phyloP scores from a whole-genome alignment of 768 basidiomycete species.

The Tulasnella sp. region DNA sequence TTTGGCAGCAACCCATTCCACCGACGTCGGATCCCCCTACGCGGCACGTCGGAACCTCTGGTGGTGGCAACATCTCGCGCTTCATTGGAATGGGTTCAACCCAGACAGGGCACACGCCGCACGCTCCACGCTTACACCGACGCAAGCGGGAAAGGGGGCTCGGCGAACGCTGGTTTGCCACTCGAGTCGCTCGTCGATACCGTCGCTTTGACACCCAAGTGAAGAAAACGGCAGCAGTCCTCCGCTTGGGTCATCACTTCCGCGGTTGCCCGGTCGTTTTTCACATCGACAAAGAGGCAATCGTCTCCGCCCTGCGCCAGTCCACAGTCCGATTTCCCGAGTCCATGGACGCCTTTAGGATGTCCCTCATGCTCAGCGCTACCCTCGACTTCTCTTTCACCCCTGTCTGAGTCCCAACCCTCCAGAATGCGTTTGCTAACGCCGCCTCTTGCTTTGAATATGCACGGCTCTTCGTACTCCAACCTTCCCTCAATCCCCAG shows the following conservation, averaged over 20 bases:
- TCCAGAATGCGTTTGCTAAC: slow-evolving; percentile 17
- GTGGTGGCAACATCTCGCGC: slow-evolving; percentile 26
- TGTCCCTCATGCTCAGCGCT: slow-evolving; percentile 13
- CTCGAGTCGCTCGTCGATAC: too few relatives aligned
- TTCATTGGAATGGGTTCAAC: slow-evolving; percentile 24
- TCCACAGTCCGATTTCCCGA: slow-evolving; percentile 3
- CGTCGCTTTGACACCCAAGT: slow-evolving; percentile 24
- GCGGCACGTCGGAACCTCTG: slow-evolving; percentile 19
- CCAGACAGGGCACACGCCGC: background rate
- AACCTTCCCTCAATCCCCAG: slow-evolving; percentile 19
- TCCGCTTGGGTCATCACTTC: slow-evolving; percentile 24
- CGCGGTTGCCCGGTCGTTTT: slow-evolving; percentile 23
- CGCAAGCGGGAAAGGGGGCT: slow-evolving; percentile 25
- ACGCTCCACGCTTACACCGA: slow-evolving; percentile 23
- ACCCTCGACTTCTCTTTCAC: slow-evolving; percentile 15
- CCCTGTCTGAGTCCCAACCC: too few relatives aligned
- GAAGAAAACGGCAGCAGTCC: slow-evolving; percentile 27
- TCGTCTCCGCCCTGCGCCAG: slow-evolving; percentile 12
- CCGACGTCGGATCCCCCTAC: slow-evolving; percentile 20
- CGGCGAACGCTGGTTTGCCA: slow-evolving; percentile 22
- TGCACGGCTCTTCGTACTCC: too few relatives aligned
- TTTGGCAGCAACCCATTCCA: slow-evolving; percentile 19
- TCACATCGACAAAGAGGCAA: too few relatives aligned
- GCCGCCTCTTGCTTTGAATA: slow-evolving; percentile 16
- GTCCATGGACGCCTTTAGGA: too few relatives aligned